A percentile compares a stretch with the other conserved stretches of the same genome.
Conservation (phyloP, 805 yeast genomes). For the Maudiozyma pseudohumilis region DNA sequence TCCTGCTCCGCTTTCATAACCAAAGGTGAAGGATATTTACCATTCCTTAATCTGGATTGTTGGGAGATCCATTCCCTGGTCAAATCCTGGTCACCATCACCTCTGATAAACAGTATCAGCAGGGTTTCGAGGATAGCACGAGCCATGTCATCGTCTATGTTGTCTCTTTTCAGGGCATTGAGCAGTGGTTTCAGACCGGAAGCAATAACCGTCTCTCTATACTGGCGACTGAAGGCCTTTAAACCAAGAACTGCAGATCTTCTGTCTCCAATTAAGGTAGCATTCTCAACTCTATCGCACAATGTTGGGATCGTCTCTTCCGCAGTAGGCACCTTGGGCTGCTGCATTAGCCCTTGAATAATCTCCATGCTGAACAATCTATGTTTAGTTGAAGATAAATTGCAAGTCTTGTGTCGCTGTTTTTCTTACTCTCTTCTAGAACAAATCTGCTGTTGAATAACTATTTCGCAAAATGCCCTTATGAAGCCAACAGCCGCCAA, state of each 20-base stretch:
- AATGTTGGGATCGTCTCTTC: slow-evolving; percentile 82
- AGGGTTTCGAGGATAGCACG: slow-evolving; percentile 81
- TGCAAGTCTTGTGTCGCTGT: too few relatives aligned
- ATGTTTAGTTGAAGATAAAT: too few relatives aligned
- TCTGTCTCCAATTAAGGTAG: slow-evolving; percentile 73
- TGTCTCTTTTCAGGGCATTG: slow-evolving; percentile 52
- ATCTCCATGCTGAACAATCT: slow-evolving; percentile 31
- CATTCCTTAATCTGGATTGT: slow-evolving; percentile 63
- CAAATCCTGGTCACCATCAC: slow-evolving; percentile 49
- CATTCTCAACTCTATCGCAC: slow-evolving; percentile 77
- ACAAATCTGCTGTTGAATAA: too few relatives aligned
- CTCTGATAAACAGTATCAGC: slow-evolving; percentile 67
- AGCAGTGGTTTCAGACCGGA: slow-evolving; percentile 72
- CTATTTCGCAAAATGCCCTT: too few relatives aligned
- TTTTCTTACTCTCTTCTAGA: too few relatives aligned
- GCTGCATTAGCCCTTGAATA: slow-evolving; percentile 34
- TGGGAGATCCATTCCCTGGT: slow-evolving; percentile 66
- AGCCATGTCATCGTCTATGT: slow-evolving; percentile 58
- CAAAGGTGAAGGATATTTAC: slow-evolving; percentile 70
- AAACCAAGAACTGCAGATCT: slow-evolving; percentile 85
- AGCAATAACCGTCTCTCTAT: slow-evolving; percentile 83
- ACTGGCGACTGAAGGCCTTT: slow-evolving; percentile 80
- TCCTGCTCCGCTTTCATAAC: slow-evolving; percentile 41
- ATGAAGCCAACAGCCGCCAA: too few relatives aligned
- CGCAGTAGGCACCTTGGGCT: slow-evolving; percentile 48